Base-by-base conservation (phyloP, 805 yeast genomes). In the Saccharomycopsis sp. region DNA sequence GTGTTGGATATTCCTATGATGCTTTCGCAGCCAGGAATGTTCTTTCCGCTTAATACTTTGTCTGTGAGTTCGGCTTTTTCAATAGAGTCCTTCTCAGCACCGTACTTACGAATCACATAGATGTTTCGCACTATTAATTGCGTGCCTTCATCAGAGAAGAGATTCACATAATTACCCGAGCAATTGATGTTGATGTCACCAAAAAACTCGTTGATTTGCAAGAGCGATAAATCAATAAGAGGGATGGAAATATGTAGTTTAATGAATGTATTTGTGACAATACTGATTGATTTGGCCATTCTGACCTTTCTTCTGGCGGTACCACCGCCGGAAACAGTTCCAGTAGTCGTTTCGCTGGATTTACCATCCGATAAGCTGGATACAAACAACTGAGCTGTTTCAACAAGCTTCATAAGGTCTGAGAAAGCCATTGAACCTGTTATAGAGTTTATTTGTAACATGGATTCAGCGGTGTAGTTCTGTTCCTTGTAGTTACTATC, bases 1-100 rank as follows among this genome's bases (percentile, higher is more conserved):
- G 67, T 63, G 61, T 70, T 72, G 8, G 77, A 72, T 1, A 70
- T 59, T 1, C 64, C 62, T 1, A 77, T 44, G n/a, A 77, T 42
- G 2, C 64, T 59, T 58, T 78, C 78, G 1, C 47, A 47, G 1
- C 52, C 24, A 29, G 29, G 53, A 2, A 52, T n/a, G 35, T 57
- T 60, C 17, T 52, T 47, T n/a, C 62, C 62, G 34, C 54, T 44
- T 17, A 44, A 44, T 3, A 44, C 49, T 17, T 44, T 44, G 22
- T 44, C 49, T 17, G 49, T 19, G 19, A 44, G 49, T 17, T 44
- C 49, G 3, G 49, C 12, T 17, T n/a, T 44, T 3, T 44, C 49
- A 3, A 44, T 5, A 8, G 12, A 7, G 22, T 44, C 49, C 22
- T 17, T 44, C 5, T 44, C 49, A 44, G 49, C 7, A 8, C 49